These are phyloP conservation scores for Fusarium sarcochroum DNA, from an alignment of 2,329 filamentous ascomycete genomes.

Conservation along the genomic window DNA sequence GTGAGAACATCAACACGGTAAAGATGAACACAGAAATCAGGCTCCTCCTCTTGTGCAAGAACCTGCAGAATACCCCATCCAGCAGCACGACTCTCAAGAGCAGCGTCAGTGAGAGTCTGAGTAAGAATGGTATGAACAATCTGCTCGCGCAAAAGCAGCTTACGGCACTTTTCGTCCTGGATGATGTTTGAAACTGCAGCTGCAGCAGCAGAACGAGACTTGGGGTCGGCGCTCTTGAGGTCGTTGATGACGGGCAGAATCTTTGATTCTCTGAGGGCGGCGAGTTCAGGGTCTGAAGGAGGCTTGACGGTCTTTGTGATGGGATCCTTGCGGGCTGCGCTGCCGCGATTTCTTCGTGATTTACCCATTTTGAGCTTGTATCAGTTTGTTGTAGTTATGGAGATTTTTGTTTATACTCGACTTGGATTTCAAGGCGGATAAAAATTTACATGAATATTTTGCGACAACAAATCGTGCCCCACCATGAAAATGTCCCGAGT, in stretches of 20 bases:
- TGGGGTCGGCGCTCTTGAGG: conserved; percentile 70
- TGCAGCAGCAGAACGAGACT: conserved; percentile 71
- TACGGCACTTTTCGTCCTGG: conserved; percentile 72
- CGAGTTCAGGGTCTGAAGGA: conserved; percentile 73
- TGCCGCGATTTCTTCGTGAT: conserved; percentile 67
- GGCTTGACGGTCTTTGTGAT: conserved; percentile 71
- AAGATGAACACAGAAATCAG: conserved; percentile 76
- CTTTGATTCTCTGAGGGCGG: conserved; percentile 72
- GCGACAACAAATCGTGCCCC: conserved; percentile 38
- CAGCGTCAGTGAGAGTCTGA: conserved; percentile 74
- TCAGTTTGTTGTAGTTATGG: no score
- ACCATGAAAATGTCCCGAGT: conserved; percentile 36
- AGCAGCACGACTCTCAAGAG: conserved; percentile 73
- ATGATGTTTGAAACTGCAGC: conserved; percentile 73
- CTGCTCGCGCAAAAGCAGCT: conserved; percentile 75
- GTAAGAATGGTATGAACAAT: conserved; percentile 74
- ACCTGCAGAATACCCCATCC: conserved; percentile 77
- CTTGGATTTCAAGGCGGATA: conserved; percentile 11
- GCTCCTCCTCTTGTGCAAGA: conserved; percentile 73
- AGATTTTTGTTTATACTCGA: neutral
- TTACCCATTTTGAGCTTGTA: conserved; percentile 75
- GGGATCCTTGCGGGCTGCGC: conserved; percentile 66
- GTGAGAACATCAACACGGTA: conserved; percentile 73
- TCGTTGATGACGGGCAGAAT: conserved; percentile 75
- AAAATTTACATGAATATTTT: conserved; percentile 44